These are phyloP conservation scores for Termitomyces sp. DNA, from an alignment of 768 basidiomycete species.

Conservation along the genomic window DNA sequence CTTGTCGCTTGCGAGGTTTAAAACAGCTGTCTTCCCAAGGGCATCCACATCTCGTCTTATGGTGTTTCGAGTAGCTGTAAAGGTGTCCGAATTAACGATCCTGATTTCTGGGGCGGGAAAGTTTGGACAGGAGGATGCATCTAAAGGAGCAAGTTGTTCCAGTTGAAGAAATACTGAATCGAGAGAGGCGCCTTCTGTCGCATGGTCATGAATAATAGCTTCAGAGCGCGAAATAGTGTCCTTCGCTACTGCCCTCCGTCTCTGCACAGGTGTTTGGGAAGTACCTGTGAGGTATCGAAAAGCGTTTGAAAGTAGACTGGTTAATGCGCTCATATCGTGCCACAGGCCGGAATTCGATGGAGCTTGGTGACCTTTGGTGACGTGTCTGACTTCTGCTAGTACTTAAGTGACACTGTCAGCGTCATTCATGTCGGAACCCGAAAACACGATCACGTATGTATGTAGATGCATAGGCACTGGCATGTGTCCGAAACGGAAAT, in stretches of 20 bases:
- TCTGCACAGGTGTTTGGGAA: neutral
- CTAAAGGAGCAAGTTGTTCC: slow-evolving; percentile 23
- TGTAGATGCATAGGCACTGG: too few relatives aligned
- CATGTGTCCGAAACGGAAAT: too few relatives aligned
- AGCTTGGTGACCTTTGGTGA: too few relatives aligned
- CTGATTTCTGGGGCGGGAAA: slow-evolving; percentile 16
- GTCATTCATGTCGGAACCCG: too few relatives aligned
- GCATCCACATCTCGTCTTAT: slow-evolving; percentile 23
- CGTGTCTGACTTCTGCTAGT: too few relatives aligned
- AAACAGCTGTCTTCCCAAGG: slow-evolving; percentile 27
- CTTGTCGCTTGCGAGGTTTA: slow-evolving; percentile 38
- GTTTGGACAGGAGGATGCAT: slow-evolving; percentile 13
- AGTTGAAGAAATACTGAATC: slow-evolving; percentile 25
- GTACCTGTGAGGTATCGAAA: neutral
- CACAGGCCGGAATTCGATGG: too few relatives aligned
- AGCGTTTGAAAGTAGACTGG: neutral
- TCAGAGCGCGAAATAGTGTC: slow-evolving; percentile 26
- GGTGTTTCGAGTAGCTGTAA: slow-evolving; percentile 29
- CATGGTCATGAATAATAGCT: slow-evolving; percentile 22
- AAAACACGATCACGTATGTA: too few relatives aligned
- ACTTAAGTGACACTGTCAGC: too few relatives aligned
- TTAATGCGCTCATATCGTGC: too few relatives aligned
- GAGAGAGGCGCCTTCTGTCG: slow-evolving; percentile 25
- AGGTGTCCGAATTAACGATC: slow-evolving; percentile 35
- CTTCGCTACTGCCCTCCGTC: slow-evolving; percentile 14